Conservation (phyloP, 345 rosid genomes). For the Lumnitzera racemosa region DNA sequence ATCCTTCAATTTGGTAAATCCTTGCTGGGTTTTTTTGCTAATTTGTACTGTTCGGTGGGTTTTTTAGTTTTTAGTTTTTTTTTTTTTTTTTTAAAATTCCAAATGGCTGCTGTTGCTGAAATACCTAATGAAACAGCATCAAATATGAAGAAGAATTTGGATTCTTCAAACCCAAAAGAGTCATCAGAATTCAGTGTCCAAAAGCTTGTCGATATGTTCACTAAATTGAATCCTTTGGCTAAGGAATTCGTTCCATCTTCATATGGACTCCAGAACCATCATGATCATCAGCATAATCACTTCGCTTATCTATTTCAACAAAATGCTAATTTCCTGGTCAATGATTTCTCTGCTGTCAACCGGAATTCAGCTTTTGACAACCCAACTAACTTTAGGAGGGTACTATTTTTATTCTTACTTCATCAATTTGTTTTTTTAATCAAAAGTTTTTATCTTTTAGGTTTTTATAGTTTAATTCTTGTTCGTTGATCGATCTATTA, state of each 20-base stretch:
- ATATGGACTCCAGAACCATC: conserved; percentile 8
- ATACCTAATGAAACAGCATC: conserved; percentile 38
- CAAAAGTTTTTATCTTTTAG: conserved; percentile 6
- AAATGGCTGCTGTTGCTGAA: conserved; percentile 73
- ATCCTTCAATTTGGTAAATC: background rate
- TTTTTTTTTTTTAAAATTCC: background rate
- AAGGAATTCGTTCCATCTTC: conserved; percentile 78
- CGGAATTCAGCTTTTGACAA: conserved; percentile 22
- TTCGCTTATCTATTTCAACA: no score
- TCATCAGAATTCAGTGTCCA: conserved; percentile 56
- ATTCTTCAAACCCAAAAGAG: conserved; percentile 25
- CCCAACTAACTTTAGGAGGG: conserved; percentile 33
- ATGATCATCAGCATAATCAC: conserved; percentile 12
- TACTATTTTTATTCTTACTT: background rate
- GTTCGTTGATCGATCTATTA: background rate
- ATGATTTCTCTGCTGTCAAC: conserved; percentile 20
- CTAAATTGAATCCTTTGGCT: conserved; percentile 79
- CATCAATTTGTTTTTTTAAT: no score
- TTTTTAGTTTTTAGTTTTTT: background rate
- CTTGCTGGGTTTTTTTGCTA: background rate
- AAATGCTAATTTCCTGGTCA: conserved; percentile 21
- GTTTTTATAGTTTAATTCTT: conserved; percentile 7
- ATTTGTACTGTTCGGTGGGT: background rate
- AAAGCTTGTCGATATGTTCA: conserved; percentile 72
- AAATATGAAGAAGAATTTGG: conserved; percentile 14